Base-by-base conservation (phyloP, 108 stramenopile genomes). In the Nitzschia sp. region DNA sequence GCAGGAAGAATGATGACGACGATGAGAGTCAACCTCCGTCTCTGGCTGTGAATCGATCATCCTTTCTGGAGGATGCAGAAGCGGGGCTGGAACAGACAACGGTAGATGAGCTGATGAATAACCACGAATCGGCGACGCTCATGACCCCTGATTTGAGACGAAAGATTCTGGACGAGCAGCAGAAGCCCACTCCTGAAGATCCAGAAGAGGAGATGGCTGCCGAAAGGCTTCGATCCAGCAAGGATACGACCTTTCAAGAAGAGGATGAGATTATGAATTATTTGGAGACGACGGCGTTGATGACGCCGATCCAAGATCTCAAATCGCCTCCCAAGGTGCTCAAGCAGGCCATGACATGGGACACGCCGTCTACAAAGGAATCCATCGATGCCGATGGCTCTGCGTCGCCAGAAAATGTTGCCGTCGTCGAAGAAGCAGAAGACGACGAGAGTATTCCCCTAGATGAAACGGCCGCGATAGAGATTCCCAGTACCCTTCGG, bases 21-120 rank as follows among this genome's bases (percentile, higher is more conserved):
- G 53, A 72, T 48, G 31, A 64, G 15, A 60, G 51, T 32, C 24
- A 72, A 25, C 30, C 62, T 17, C 53, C 71, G 24, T 55, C 53
- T 5, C 29, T 60, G 59, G 46, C 70, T 18, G 28, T 49, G 46
- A 11, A 30, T 17, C 48, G 31, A 47, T 24, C 45, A 0, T 29
- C 45, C 24, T 25, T 26, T 38, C 25, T 6, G 45, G 46, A 18
- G 15, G 6, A 25, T 0, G 35, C 4, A 46, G 6, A 28, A 13
- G 38, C 9, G 13, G 38, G 38, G 13, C 9, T 42, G 13, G 38
- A 6, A 9, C 38, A 42, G 38, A 9, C 9, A 13, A 42, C 38
- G 9, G 13, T 6, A 6, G 38, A 42, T 13, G n/a, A n/a, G n/a
- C n/a, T n/a, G n/a, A n/a, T n/a, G n/a, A n/a, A n/a, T n/a, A n/a